Percentiles rank a stretch among this genome's conserved stretches.
Conservation (phyloP, 2,329 filamentous ascomycete species). For the Aspergillus ochraceus region DNA sequence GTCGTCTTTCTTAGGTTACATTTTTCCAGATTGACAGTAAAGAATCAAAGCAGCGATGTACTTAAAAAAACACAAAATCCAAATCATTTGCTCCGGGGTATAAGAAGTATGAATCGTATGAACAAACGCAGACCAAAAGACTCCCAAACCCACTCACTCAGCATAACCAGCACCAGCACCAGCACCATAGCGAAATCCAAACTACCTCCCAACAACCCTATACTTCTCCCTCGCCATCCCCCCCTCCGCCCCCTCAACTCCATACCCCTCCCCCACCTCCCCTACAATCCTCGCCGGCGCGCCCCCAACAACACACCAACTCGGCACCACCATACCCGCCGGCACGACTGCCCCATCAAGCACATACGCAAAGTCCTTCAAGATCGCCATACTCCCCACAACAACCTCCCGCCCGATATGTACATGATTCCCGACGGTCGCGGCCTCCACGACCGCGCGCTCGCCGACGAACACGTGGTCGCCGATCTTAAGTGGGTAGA, state of each 20-base stretch:
- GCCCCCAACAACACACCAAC: conserved; percentile 87
- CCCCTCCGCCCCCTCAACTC: conserved; percentile 46
- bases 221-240: conserved; percentile 45
- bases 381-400: conserved; percentile 81
- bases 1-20: too few species aligned
- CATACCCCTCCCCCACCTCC: conserved; percentile 62
- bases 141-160: not conserved
- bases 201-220: conserved; percentile 36
- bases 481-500: conserved; percentile 87
- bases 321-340: conserved; percentile 85
- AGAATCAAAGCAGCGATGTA: not conserved
- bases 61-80: not conserved
- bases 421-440: conserved; percentile 80
- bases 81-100: not conserved
- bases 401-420: conserved; percentile 76
- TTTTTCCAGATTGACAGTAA: conserved; percentile 2
- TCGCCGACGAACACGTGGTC: conserved; percentile 91
- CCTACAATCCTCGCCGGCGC: conserved; percentile 76
- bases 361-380: conserved; percentile 91
- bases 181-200: too few species aligned
- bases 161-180: not conserved
- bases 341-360: conserved; percentile 83
- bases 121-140: not conserved
- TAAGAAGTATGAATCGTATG: not conserved
- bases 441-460: conserved; percentile 75